Evolutionary conservation across 2,329 filamentous ascomycete genomes (phyloP).

Genomic region (Taxawa tesnikishii): DNA sequence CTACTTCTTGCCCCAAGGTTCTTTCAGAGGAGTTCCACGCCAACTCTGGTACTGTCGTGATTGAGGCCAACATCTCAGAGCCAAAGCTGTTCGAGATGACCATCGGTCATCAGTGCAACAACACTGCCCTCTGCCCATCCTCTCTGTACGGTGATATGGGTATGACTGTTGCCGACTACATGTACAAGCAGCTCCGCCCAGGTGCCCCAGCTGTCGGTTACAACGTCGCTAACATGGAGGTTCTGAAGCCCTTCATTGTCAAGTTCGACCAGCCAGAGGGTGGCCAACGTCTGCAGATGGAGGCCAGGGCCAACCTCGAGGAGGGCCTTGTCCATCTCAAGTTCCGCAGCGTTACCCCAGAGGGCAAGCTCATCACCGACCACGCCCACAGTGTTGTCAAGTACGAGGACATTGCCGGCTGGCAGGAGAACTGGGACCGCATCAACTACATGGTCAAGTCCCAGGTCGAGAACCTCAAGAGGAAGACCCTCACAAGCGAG

Average conservation of each 20-base stretch:
- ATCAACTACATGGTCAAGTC: conserved; percentile 46
- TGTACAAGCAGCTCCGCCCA: conserved; percentile 51
- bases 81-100: conserved; percentile 51
- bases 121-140: conserved; percentile 53
- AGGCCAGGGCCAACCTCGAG: conserved; percentile 46
- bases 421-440: conserved; percentile 54
- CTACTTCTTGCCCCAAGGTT: conserved; percentile 53
- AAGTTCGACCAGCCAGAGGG: conserved; percentile 33
- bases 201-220: conserved; percentile 43
- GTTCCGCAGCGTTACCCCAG: conserved; percentile 45
- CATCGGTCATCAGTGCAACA: conserved; percentile 56
- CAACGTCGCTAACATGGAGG: conserved; percentile 56
- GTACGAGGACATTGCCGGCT: conserved; percentile 48
- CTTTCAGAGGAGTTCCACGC: conserved; percentile 50
- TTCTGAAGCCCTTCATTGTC: conserved; percentile 57
- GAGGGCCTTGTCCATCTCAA: conserved; percentile 42
- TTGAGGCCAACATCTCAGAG: conserved; percentile 54
- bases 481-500: conserved; percentile 51
- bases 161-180: conserved; percentile 53
- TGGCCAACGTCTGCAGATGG: conserved; percentile 49
- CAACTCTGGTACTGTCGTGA: conserved; percentile 46
- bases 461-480: conserved; percentile 52
- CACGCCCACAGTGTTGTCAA: conserved; percentile 51
- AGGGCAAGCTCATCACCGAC: conserved; percentile 45
- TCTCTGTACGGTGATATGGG: conserved; percentile 53